phyloP scores from a whole-genome alignment of 768 basidiomycete species.

The Rhizopogon salebrosus region DNA sequence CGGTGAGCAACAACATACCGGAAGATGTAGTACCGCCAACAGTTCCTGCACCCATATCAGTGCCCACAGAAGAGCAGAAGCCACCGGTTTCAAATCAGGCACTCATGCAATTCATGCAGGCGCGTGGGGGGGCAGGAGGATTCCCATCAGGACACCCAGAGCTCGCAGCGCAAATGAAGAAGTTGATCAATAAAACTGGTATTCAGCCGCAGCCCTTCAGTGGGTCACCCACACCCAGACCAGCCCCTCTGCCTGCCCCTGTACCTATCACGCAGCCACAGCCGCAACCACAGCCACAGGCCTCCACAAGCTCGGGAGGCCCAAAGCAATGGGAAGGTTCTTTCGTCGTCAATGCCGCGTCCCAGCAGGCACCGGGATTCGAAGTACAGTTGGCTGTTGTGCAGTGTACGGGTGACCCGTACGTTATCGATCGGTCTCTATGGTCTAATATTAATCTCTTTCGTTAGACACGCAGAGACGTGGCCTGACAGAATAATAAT shows the following conservation, averaged over 20 bases:
- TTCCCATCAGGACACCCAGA: conserved; percentile 6
- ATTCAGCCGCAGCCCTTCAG: conserved; percentile 18
- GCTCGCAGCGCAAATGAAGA: conserved; percentile 41
- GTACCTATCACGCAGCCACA: background rate
- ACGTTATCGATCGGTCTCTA: conserved; percentile 14
- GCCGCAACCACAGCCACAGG: background rate
- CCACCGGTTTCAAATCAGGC: conserved; percentile 14
- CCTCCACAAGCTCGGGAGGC: background rate
- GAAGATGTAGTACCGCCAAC: background rate
- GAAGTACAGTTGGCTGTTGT: conserved; percentile 32
- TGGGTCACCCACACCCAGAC: conserved; percentile 9
- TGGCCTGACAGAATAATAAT: conserved; percentile 49
- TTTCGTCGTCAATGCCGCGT: conserved; percentile 36
- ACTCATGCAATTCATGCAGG: conserved; percentile 23
- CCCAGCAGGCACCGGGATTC: conserved; percentile 19
- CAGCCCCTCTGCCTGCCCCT: background rate
- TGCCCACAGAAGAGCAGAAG: conserved; percentile 17
- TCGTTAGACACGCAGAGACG: conserved; percentile 41
- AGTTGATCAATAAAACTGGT: conserved; percentile 41
- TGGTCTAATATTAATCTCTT: conserved; percentile 2
- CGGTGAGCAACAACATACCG: background rate
- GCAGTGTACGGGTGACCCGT: conserved; percentile 28
- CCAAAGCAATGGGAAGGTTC: conserved; percentile 40
- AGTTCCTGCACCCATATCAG: background rate
- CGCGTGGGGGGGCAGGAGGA: conserved; percentile 16